phyloP scores from a whole-genome alignment of 2,329 filamentous ascomycete genomes.

The Aspergillus persii region DNA sequence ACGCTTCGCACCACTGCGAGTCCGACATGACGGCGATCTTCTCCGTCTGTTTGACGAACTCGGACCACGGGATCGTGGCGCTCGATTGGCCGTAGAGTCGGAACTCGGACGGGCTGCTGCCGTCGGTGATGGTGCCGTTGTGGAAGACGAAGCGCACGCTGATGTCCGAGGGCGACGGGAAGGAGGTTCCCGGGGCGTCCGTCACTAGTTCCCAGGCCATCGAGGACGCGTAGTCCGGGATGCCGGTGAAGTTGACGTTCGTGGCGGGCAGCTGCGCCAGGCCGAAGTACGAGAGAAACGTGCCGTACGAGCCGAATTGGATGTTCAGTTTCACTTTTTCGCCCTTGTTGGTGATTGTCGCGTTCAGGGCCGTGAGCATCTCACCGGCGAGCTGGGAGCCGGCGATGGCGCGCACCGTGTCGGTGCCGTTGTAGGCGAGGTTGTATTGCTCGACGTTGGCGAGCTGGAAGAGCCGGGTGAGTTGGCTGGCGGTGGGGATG shows the following conservation, averaged over 20 bases:
- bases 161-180: slow-evolving; percentile 51
- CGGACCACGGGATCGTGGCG: slow-evolving; percentile 62
- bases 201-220: slow-evolving; percentile 76
- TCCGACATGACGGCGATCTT: slow-evolving; percentile 66
- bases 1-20: slow-evolving; percentile 69
- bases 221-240: slow-evolving; percentile 80
- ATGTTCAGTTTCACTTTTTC: slow-evolving; percentile 45
- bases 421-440: slow-evolving; percentile 70
- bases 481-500: slow-evolving; percentile 59
- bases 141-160: slow-evolving; percentile 62
- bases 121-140: slow-evolving; percentile 56
- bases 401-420: slow-evolving; percentile 49
- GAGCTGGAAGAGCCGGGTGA: slow-evolving; percentile 66
- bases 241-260: slow-evolving; percentile 65
- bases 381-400: slow-evolving; percentile 66
- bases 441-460: slow-evolving; percentile 79
- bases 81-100: slow-evolving; percentile 60
- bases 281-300: slow-evolving; percentile 62
- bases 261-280: slow-evolving; percentile 52
- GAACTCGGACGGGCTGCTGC: slow-evolving; percentile 51
- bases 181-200: slow-evolving; percentile 39
- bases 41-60: slow-evolving; percentile 63
- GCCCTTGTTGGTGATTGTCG: slow-evolving; percentile 38
- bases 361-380: slow-evolving; percentile 49
- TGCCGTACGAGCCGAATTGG: slow-evolving; percentile 62